These are phyloP conservation scores for Penicillium janthinellum DNA, from an alignment of 2,329 filamentous ascomycete species.

Conservation along the genomic window DNA sequence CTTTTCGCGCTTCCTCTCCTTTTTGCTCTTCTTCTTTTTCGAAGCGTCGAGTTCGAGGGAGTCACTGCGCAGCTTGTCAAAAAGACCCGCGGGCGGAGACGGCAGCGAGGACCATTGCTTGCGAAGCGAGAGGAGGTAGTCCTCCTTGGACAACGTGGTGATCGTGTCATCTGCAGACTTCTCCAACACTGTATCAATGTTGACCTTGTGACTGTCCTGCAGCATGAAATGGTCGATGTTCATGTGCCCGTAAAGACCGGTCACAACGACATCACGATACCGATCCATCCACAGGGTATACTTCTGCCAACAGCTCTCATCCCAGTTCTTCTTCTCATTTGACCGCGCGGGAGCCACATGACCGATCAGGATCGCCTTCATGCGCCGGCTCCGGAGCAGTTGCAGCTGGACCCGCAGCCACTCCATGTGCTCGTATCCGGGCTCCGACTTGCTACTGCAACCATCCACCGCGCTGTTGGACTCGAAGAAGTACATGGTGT, in stretches of 20 bases:
- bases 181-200: constrained; percentile 51
- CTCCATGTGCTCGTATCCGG: constrained; percentile 92
- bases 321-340: constrained; percentile 82
- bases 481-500: constrained; percentile 94
- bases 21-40: constrained; percentile 43
- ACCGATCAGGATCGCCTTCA: constrained; percentile 93
- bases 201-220: constrained; percentile 78
- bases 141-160: constrained; percentile 65
- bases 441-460: constrained; percentile 75
- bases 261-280: constrained; percentile 85
- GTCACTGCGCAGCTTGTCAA: constrained; percentile 17
- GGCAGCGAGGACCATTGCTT: constrained; percentile 77
- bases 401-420: constrained; percentile 91
- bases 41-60: constrained; percentile 11
- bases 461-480: constrained; percentile 93
- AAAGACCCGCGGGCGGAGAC: constrained; percentile 44
- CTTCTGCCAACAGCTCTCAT: constrained; percentile 98
- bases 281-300: constrained; percentile 89
- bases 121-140: constrained; percentile 79
- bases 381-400: constrained; percentile 75
- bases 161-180: constrained; percentile 51
- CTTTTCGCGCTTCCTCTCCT: constrained; percentile 55
- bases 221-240: constrained; percentile 97
- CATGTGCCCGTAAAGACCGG: constrained; percentile 88
- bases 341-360: constrained; percentile 92